Percentiles rank a stretch among this genome's conserved stretches.
Evolutionary conservation across 768 basidiomycete genomes (phyloP).

Genomic region (Suillus clintonianus): DNA sequence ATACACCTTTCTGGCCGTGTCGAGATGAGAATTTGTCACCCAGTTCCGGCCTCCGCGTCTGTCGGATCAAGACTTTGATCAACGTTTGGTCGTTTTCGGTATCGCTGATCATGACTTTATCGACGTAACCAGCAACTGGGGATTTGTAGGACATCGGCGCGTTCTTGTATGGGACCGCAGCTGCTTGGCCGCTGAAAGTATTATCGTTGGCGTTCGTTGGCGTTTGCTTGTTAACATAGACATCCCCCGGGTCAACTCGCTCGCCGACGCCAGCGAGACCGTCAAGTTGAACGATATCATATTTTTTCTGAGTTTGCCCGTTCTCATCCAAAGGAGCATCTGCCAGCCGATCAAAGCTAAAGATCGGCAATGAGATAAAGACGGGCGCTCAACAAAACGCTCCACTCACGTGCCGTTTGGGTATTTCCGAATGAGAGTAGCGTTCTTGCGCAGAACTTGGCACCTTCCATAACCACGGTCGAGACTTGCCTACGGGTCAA

Average conservation of each 20-base stretch:
- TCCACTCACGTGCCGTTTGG: constrained; percentile 90
- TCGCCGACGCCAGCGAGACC: constrained; percentile 96
- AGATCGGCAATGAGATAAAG: constrained; percentile 1
- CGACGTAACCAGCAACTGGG: constrained; percentile 90
- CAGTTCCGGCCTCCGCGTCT: constrained; percentile 93
- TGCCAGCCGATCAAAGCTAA: constrained; percentile 89
- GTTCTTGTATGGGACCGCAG: constrained; percentile 87
- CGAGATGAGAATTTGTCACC: constrained; percentile 99
- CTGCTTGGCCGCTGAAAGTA: constrained; percentile 80
- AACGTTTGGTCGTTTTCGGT: constrained; percentile 95
- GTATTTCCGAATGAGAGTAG: constrained; percentile 92
- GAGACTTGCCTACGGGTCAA: constrained; percentile 70
- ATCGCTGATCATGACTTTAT: constrained; percentile 97
- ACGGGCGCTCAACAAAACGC: constrained; percentile 2
- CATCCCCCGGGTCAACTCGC: constrained; percentile 87
- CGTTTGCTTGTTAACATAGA: constrained; percentile 96
- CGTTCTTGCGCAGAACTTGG: constrained; percentile 95
- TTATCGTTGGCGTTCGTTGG: constrained; percentile 95
- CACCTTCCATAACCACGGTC: constrained; percentile 98
- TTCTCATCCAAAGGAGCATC: constrained; percentile 88
- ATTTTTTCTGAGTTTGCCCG: constrained; percentile 78
- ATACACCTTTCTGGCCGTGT: constrained; percentile 99
- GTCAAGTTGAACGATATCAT: constrained; percentile 88
- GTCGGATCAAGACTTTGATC: constrained; percentile 96
- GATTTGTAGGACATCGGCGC: constrained; percentile 92